Percentiles rank a stretch among this genome's conserved stretches.
Evolutionary conservation across 306 rosid species (phyloP).

Genomic region (Ormosia emarginata): DNA sequence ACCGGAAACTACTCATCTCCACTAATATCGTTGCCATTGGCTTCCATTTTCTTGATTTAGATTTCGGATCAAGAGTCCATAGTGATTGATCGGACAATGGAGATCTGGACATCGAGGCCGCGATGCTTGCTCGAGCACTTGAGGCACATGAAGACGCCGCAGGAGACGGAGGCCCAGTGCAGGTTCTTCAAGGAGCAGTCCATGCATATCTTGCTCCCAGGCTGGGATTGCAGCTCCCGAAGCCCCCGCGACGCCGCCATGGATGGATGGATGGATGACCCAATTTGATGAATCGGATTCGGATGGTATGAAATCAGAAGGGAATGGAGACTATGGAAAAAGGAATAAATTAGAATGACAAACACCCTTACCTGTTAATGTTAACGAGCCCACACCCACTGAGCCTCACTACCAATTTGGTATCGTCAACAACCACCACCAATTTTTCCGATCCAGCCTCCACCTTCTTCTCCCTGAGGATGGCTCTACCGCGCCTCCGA

Average conservation of each 20-base stretch:
- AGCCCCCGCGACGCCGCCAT: constrained; percentile 95
- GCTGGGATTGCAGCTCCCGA: constrained; percentile 74
- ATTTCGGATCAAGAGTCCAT: constrained; percentile 98
- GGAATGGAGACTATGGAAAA: not conserved
- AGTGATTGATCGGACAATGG: constrained; percentile 89
- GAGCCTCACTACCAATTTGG: no score
- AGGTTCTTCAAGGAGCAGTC: constrained; percentile 92
- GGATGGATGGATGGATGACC: not conserved
- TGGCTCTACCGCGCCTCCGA: no score
- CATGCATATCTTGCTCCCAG: constrained; percentile 80
- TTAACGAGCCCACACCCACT: no score
- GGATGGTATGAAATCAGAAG: not conserved
- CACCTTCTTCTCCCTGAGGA: no score
- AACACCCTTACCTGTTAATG: no score
- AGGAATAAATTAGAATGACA: not conserved
- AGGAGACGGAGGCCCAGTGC: constrained; percentile 95
- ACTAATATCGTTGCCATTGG: constrained; percentile 68
- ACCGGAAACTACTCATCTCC: no score
- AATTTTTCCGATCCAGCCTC: no score
- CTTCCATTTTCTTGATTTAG: constrained; percentile 89
- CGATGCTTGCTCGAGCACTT: constrained; percentile 97
- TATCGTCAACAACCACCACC: no score
- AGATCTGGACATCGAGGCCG: constrained; percentile 87
- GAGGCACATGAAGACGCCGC: constrained; percentile 88
- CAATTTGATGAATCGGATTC: constrained; percentile 6